These are phyloP conservation scores for Lichenothelia convexa DNA, from an alignment of 495 filamentous ascomycete species.

Conservation along the genomic window DNA sequence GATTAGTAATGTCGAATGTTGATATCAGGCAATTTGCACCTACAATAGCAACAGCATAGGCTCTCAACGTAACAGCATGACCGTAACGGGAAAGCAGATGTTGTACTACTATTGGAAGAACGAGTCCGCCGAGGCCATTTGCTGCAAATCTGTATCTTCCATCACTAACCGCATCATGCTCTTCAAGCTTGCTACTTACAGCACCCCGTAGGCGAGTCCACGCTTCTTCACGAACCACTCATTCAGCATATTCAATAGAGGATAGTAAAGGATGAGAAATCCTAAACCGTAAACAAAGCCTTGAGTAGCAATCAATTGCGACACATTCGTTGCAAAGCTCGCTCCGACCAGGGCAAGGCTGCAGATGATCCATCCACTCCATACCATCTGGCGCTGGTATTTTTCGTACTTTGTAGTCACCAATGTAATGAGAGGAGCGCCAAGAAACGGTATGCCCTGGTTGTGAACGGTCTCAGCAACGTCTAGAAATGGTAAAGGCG, in stretches of 20 bases:
- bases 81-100: conserved; percentile 18
- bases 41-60: conserved; percentile 17
- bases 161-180: too few relatives aligned
- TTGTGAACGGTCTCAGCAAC: too few relatives aligned
- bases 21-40: conserved; percentile 16
- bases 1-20: conserved; percentile 18
- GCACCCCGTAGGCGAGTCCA: conserved; percentile 26
- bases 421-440: conserved; percentile 11
- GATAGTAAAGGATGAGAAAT: conserved; percentile 13
- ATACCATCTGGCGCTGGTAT: conserved; percentile 5
- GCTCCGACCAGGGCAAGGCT: conserved; percentile 9
- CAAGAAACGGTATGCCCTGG: conserved; percentile 13
- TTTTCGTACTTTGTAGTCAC: conserved; percentile 8
- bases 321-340: conserved; percentile 8
- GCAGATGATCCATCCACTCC: conserved; percentile 11
- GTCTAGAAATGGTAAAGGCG: too few relatives aligned
- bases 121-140: conserved; percentile 18
- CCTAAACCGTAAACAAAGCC: conserved; percentile 14
- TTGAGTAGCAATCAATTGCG: conserved; percentile 11
- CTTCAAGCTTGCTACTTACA: too few relatives aligned
- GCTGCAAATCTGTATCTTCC: too few relatives aligned
- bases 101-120: conserved; percentile 21
- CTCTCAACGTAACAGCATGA: conserved; percentile 22
- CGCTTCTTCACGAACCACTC: conserved; percentile 23
- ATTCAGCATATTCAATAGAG: conserved; percentile 20